Evolutionary conservation across 129 eudicot species (phyloP).

Genomic region (Pseudognaphalium luteoalbum): DNA sequence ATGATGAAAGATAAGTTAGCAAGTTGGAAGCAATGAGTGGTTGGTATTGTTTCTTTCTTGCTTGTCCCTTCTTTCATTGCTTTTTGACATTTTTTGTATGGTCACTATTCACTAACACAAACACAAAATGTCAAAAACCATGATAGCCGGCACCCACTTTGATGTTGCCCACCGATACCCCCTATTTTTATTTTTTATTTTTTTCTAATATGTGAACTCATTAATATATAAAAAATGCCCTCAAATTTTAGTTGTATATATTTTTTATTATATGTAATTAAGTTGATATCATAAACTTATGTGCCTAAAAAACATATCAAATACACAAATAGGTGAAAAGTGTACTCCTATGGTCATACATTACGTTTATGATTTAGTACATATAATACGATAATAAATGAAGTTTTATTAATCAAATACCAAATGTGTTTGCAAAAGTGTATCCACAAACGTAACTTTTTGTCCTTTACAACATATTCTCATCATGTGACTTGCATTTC

Average conservation of each 20-base stretch:
- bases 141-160: constrained; percentile 21
- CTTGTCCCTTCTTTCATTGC: too few relatives aligned
- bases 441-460: not conserved
- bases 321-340: not conserved
- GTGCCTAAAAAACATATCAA: not conserved
- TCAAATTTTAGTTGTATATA: too few relatives aligned
- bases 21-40: constrained; percentile 27
- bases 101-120: not conserved
- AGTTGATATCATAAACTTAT: not conserved
- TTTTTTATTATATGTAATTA: too few relatives aligned
- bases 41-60: constrained; percentile 19
- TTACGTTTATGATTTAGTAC: too few relatives aligned
- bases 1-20: constrained; percentile 17
- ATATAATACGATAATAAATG: too few relatives aligned
- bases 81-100: constrained; percentile 5
- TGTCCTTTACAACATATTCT: constrained; percentile 26
- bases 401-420: not conserved
- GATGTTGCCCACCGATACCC: constrained; percentile 18
- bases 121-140: constrained; percentile 11
- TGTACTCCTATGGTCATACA: too few relatives aligned
- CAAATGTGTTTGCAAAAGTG: not conserved
- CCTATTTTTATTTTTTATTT: too few relatives aligned
- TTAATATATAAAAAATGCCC: too few relatives aligned
- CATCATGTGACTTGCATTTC: constrained; percentile 10
- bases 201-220: too few relatives aligned